Base-by-base conservation (phyloP, 176 grass and related monocot species). In the Juncus effusus region DNA sequence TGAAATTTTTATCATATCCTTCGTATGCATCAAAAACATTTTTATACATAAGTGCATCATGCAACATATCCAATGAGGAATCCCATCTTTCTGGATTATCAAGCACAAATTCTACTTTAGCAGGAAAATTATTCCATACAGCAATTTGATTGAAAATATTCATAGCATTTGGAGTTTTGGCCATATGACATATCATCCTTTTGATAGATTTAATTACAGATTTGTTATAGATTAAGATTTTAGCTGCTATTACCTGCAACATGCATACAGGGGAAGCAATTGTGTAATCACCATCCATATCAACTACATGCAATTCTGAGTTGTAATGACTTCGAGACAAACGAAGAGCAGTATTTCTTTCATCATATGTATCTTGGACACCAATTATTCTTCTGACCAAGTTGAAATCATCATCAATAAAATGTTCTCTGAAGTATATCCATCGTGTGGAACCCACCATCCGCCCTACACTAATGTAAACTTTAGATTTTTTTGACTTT, bases 401-500 rank as follows among this genome's bases (percentile, higher is more conserved):
- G 39, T 63, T 63, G 39, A 63, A 63, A 13, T 42, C 8, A 42
- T 63, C 39, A 63, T 63, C 37, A 63, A 63, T 63, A 40, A 12
- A 63, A 13, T 63, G 60, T 63, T 12, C 35, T 63, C 36, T 42
- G 39, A 61, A 5, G 10, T 0, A 42, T 4, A 38, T 12, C 36
- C 0, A 63, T 5, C n/a, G 5, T 3, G 10, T 3, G 37, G 0
- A 2, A 15, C 12, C 2, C 0, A 2, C 12, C 36, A 41, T 38
- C 19, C 6, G 44, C 2, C 6, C 44, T 47, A 10, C 13, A n/a
- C n/a, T n/a, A n/a, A 42, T 36, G 1, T 10, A 40, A 13, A 38
- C 60, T 63, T 13, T 10, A 63, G 7, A 6, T 13, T 1, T 5
- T 39, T 5, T 38, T 12, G 8, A 5, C 3, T 41, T 12, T 6